Evolutionary conservation across 305 asterid species (phyloP), one percentile per base, ranked within the genome.

Genomic region (Fraxinus sp.): DNA sequence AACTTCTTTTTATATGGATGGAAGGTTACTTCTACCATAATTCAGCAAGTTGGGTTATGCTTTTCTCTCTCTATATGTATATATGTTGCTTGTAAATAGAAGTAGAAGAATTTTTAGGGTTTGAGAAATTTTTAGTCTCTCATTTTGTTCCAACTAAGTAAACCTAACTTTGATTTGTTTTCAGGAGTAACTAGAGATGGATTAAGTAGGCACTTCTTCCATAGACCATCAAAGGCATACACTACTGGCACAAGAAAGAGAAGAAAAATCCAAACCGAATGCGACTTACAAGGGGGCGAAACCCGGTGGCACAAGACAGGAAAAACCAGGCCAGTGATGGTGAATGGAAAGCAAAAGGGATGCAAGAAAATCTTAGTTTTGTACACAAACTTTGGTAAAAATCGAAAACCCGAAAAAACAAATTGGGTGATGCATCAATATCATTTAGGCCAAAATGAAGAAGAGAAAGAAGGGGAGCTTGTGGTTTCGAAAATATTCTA

Each of bases 231-330:
- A 0, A 97, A 97, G 79, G 99, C 99, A 0, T 97, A 97, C 93
- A 97, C 99, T 62, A 97, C 99, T 6, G 99, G 99, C 0, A 97
- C 99, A 39, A 80, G 99, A 52, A 97, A 97, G 85, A 52, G 99
- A 20, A 80, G 99, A 46, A 97, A 97, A 80, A 97, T 97, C 64
- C 99, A 94, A 80, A 97, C 95, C 3, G 99, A 94, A 87, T 91
- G 97, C 71, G 98, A 94, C 83, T 72, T 91, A 32, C 97, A 90
- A 86, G 98, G 98, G n/a, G 99, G 99, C 0, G 99, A 97, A 82
- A 97, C 99, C 2, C 90, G 99, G 85, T 97, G 99, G 99, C 99
- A 97, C 91, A 97, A 97, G 89, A 97, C 99, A 0, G 99, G 99
- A 11, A 97, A 94, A 78, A 97, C 99, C 11, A 84, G 99, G 70